Evolutionary conservation across 148 eudicot species (phyloP), one percentile per base, ranked within the genome.

Genomic region (Dianthus caryophyllus): DNA sequence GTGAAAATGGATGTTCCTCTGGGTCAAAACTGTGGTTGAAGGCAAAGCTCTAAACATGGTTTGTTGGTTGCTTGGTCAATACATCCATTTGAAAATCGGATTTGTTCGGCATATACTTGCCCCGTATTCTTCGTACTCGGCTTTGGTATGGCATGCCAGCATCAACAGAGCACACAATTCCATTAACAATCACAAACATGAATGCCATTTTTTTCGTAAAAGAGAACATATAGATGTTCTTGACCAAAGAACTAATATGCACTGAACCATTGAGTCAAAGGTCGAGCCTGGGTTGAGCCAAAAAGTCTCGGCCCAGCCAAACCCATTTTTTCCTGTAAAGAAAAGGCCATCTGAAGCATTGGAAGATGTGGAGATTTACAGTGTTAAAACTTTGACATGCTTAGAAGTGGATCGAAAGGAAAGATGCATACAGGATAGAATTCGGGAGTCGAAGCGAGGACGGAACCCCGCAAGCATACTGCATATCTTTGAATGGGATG

Each of bases 381-480:
- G n/a, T 33, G 36, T n/a, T 31, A n/a, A 33, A 0, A 59, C 44
- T 59, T 59, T 59, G 21, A 59, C 43, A 18, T 59, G 24, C 61
- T 57, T 29, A 57, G 26, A 7, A 16, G 30, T 30, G 27, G 36
- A 55, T 39, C 26, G 3, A 65, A 51, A 71, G 58, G 54, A 66
- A 49, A 63, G 29, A 46, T 71, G 78, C 83, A 44, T 86, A 94
- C 97, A 56, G 85, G 66, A 78, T 72, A 94, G 73, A 88, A 94
- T 73, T 90, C 99, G 5, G 90, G 97, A 51, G 97, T 94, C 29
- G 99, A 94, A 76, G 93, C 97, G 73, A 94, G 93, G 21, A 94
- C 97, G 27, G 99, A 94, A 68, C 99, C 99, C 57, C 99, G 97
- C 71, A 94, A 94, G 97, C 99, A 94, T 73, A 90, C 99, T 36